phyloP scores from a whole-genome alignment of 106 monocot species.

The Vanilla planifolia region DNA sequence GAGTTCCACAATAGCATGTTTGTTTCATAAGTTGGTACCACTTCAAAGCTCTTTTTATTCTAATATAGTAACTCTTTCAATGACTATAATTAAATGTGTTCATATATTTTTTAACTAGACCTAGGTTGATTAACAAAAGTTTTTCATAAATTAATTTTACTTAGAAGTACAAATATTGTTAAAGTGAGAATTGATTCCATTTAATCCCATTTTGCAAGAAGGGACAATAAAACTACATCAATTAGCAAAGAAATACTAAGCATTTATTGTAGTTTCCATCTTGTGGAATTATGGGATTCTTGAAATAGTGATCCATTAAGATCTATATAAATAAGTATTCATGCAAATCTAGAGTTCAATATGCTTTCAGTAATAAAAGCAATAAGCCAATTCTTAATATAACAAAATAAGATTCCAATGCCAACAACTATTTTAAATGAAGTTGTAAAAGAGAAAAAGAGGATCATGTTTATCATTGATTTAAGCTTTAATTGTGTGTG shows the following conservation, averaged over 20 bases:
- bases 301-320: slow-evolving; percentile 20
- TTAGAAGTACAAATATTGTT: no score
- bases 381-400: slow-evolving; percentile 8
- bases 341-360: slow-evolving; percentile 9
- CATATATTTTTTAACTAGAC: no score
- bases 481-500: slow-evolving; percentile 13
- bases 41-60: no score
- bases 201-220: slow-evolving; percentile 23
- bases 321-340: slow-evolving; percentile 17
- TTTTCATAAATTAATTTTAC: no score
- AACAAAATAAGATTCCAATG: slow-evolving; percentile 7
- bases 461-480: slow-evolving; percentile 4
- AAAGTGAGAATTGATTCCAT: no score
- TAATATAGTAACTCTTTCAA: no score
- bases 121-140: no score
- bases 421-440: slow-evolving; percentile 9
- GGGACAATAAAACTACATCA: slow-evolving; percentile 19
- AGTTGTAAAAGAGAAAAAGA: slow-evolving; percentile 20
- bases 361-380: slow-evolving; percentile 16
- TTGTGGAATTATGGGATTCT: slow-evolving; percentile 12
- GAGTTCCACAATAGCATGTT: no score
- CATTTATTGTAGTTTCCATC: not conserved
- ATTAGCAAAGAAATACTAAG: not conserved
- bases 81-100: no score
- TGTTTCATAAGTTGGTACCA: no score